Evolutionary conservation across 1,284 basidiomycete species (phyloP).

Genomic region (Rhodotorula sp.): DNA sequence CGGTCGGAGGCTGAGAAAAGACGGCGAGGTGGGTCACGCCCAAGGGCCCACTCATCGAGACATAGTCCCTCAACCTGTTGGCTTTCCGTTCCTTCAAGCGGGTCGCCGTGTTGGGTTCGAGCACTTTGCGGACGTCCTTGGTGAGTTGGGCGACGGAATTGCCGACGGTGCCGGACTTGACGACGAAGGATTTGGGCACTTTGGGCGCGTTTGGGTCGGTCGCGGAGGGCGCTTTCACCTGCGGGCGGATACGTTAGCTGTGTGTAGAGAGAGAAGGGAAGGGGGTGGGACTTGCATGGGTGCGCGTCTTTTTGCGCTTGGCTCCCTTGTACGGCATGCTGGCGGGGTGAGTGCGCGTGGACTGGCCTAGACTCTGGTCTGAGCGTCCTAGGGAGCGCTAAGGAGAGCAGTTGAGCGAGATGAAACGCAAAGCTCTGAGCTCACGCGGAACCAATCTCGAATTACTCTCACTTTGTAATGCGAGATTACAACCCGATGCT

Average conservation of each 20-base stretch:
- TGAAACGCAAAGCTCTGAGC: too few species aligned
- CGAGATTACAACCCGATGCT: too few species aligned
- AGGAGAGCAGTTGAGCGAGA: too few species aligned
- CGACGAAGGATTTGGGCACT: conserved; percentile 66
- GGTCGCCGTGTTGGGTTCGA: conserved; percentile 97
- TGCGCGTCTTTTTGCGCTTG: conserved; percentile 40
- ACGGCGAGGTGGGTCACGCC: conserved; percentile 91
- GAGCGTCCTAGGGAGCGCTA: too few species aligned
- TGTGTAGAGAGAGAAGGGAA: background rate
- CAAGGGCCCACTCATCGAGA: conserved; percentile 87
- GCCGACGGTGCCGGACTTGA: conserved; percentile 92
- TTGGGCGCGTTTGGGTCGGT: conserved; percentile 22
- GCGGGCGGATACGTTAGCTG: background rate
- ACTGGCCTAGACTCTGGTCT: too few species aligned
- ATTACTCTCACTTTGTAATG: too few species aligned
- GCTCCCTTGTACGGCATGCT: conserved; percentile 40
- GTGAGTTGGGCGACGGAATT: conserved; percentile 83
- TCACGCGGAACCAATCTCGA: too few species aligned
- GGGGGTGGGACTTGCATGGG: conserved; percentile 22
- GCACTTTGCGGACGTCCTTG: conserved; percentile 85
- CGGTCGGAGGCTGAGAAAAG: conserved; percentile 54
- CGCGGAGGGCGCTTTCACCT: conserved; percentile 30
- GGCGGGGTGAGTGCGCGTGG: too few species aligned
- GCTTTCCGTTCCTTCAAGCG: conserved; percentile 73
- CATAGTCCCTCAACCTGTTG: conserved; percentile 92